Evolutionary conservation across 2,329 filamentous ascomycete species (phyloP).

Genomic region (Colletotrichum orbiculare): DNA sequence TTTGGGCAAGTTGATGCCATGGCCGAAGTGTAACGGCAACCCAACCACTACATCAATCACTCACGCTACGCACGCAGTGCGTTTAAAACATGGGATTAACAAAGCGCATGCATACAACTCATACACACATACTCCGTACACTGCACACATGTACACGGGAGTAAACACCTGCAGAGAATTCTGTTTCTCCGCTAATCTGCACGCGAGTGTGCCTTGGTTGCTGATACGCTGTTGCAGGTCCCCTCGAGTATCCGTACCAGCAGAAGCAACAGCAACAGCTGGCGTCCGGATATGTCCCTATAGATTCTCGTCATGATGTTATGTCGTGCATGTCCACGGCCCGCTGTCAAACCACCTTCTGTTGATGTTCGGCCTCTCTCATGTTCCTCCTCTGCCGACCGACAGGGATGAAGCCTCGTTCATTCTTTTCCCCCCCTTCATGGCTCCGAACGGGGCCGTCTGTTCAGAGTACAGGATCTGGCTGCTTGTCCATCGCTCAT

Average conservation of each 20-base stretch:
- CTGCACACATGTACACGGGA: slow-evolving; percentile 1
- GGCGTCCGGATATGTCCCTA: slow-evolving; percentile 20
- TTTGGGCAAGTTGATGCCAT: too few species aligned
- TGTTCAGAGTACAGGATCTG: slow-evolving; percentile 28
- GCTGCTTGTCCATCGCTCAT: slow-evolving; percentile 18
- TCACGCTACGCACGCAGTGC: too few species aligned
- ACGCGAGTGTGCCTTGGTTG: too few species aligned
- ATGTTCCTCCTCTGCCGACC: neutral
- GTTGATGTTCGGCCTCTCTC: slow-evolving; percentile 30
- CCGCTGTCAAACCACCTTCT: slow-evolving; percentile 34
- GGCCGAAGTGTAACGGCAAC: too few species aligned
- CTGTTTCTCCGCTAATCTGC: too few species aligned
- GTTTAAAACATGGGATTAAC: slow-evolving; percentile 10
- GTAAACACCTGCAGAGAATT: too few species aligned
- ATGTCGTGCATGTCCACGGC: slow-evolving; percentile 29
- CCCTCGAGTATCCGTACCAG: too few species aligned
- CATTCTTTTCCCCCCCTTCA: slow-evolving; percentile 4
- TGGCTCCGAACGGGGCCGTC: slow-evolving; percentile 13
- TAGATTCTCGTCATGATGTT: slow-evolving; percentile 26
- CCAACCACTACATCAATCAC: too few species aligned
- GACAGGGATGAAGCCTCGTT: slow-evolving; percentile 14
- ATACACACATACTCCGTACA: too few species aligned
- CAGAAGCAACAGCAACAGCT: neutral
- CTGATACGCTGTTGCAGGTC: too few species aligned
- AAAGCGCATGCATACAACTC: neutral